Base-by-base conservation (phyloP, 306 rosid genomes). In the Argentina anserina region DNA sequence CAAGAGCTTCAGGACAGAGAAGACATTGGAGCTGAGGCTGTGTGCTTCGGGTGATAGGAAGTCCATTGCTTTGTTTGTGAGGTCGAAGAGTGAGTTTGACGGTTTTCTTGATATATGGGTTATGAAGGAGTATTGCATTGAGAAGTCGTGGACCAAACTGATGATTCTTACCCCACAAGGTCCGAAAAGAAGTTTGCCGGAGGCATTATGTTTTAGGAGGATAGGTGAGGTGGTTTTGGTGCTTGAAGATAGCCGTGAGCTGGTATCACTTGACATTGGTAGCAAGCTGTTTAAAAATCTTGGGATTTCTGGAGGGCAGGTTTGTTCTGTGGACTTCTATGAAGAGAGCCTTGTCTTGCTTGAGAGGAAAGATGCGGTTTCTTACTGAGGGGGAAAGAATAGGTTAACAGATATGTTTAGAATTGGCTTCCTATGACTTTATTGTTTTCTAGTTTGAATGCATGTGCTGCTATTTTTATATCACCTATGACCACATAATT, bases 331-430 rank as follows among this genome's bases (percentile, higher is more conserved):
- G 17, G 9, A 59, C 65, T 59, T 9, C 8, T 59, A 14, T 59
- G 65, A 28, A 15, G 65, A 59, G 40, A 59, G 65, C 39, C 65
- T 59, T 29, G 65, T 28, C 11, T 17, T 59, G 40, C 39, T 59
- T 2, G 37, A 58, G 15, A 58, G 37, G 63, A 12, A 58, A 1
- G 37, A 58, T 58, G 63, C 63, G 13, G 20, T 58, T 12, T 58
- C 63, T 12, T 58, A 58, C 63, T 58, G 63, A 26, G 63, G 63
- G 63, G 17, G 15, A 58, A 58, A 58, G 29, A 55, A 55, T n/a
- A 8, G 61, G 61, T 25, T 23, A 9, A 33, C 17, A 9, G 8
- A 55, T 55, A 55, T 5, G 26, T n/a, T 9, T 25, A 50, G 28
- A 7, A n/a, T 3, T 50, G 26, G 11, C 3, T 12, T 42, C 5